Conservation (phyloP, 768 basidiomycete species). For the Boletus tylopilopsis region DNA sequence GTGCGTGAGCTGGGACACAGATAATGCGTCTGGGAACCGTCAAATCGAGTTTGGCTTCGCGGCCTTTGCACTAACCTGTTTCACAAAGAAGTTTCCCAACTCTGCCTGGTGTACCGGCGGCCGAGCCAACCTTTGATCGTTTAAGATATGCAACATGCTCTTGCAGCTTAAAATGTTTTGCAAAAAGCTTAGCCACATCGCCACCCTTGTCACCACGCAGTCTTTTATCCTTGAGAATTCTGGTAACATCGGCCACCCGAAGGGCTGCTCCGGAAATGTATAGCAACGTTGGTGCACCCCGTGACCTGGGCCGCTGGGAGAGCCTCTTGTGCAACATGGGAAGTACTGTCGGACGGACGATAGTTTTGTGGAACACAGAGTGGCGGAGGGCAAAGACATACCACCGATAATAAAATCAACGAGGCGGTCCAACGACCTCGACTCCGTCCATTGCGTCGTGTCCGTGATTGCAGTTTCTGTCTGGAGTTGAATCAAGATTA, state of each 20-base stretch:
- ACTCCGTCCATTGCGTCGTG: slow-evolving; percentile 67
- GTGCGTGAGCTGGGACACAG: slow-evolving; percentile 73
- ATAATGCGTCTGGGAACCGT: slow-evolving; percentile 56
- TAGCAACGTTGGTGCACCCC: slow-evolving; percentile 84
- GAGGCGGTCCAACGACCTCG: slow-evolving; percentile 68
- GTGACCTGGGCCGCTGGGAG: slow-evolving; percentile 67
- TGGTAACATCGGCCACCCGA: slow-evolving; percentile 84
- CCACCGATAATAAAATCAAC: slow-evolving; percentile 75
- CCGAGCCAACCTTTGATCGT: slow-evolving; percentile 82
- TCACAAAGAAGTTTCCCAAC: slow-evolving; percentile 81
- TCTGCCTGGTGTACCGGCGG: slow-evolving; percentile 89
- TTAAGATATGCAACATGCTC: slow-evolving; percentile 84
- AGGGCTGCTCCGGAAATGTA: slow-evolving; percentile 87
- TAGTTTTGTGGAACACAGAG: neutral
- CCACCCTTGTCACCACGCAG: slow-evolving; percentile 80
- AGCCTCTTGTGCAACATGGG: slow-evolving; percentile 68
- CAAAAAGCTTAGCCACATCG: slow-evolving; percentile 93
- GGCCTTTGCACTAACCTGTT: slow-evolving; percentile 45
- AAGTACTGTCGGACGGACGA: slow-evolving; percentile 41
- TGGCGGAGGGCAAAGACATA: slow-evolving; percentile 29
- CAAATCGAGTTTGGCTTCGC: neutral
- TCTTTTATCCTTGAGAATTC: slow-evolving; percentile 64
- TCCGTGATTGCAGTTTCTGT: slow-evolving; percentile 72
- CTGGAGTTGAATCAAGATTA: slow-evolving; percentile 49
- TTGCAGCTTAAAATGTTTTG: slow-evolving; percentile 88